A percentile compares a stretch with the other conserved stretches of the same genome.
Conservation (phyloP, 345 rosid species). For the Microcos paniculata region DNA sequence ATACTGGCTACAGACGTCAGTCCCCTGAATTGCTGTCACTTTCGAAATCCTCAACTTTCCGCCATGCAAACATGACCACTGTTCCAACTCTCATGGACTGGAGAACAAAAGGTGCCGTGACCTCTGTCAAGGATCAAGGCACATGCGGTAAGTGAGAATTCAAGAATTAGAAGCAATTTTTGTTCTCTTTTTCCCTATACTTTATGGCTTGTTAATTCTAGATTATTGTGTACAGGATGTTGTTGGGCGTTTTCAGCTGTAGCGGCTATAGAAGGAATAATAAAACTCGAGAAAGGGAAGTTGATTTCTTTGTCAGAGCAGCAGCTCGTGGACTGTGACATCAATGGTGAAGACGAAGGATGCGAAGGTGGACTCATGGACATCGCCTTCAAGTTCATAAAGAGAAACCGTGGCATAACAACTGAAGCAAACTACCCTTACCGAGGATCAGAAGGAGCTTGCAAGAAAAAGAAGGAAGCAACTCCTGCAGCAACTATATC, state of each 20-base stretch:
- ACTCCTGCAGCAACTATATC: not conserved
- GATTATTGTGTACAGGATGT: conserved; percentile 28
- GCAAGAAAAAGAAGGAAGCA: not conserved
- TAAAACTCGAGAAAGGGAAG: conserved; percentile 28
- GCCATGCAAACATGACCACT: conserved; percentile 27
- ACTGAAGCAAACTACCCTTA: conserved; percentile 15
- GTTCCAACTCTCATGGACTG: conserved; percentile 35
- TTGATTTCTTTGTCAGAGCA: conserved; percentile 38
- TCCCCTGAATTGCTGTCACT: conserved; percentile 9
- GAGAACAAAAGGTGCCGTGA: conserved; percentile 44
- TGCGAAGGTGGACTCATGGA: conserved; percentile 19
- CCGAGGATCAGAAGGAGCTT: not conserved
- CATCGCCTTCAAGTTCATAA: conserved; percentile 13
- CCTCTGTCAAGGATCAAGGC: conserved; percentile 40
- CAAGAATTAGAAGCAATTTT: not conserved
- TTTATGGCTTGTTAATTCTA: not conserved
- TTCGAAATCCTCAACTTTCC: conserved; percentile 15
- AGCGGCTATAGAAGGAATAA: conserved; percentile 50
- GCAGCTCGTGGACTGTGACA: conserved; percentile 47
- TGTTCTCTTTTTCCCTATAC: not conserved
- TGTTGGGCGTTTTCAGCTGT: conserved; percentile 58
- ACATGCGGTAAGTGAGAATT: conserved; percentile 33
- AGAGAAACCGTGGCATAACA: conserved; percentile 7
- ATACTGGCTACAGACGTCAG: conserved; percentile 34
- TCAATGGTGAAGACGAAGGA: conserved; percentile 39